A percentile compares a stretch with the other conserved stretches of the same genome.
phyloP scores from a whole-genome alignment of 2,329 filamentous ascomycete species.

The Cordyceps sp. region DNA sequence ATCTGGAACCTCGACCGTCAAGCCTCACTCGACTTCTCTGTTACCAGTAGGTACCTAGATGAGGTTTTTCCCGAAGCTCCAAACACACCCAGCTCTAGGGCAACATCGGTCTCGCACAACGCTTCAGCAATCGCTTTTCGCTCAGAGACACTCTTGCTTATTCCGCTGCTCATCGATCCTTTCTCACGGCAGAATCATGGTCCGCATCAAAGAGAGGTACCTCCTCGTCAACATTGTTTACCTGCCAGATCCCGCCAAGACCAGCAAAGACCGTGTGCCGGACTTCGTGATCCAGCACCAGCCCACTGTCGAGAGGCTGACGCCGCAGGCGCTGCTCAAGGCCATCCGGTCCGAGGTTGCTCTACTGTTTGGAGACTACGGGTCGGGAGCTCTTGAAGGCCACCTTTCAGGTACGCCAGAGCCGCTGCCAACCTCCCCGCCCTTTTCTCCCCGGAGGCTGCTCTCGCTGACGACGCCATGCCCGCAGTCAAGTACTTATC shows the following conservation, averaged over 20 bases:
- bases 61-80: no score
- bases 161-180: no score
- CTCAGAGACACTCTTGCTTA: no score
- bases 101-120: no score
- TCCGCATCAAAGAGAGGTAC: slow-evolving; percentile 91
- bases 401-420: slow-evolving; percentile 49
- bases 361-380: slow-evolving; percentile 76
- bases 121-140: no score
- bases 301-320: slow-evolving; percentile 59
- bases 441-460: neutral
- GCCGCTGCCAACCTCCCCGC: neutral
- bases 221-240: slow-evolving; percentile 90
- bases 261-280: slow-evolving; percentile 24
- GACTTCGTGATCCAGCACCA: slow-evolving; percentile 59
- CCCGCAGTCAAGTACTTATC: slow-evolving; percentile 94
- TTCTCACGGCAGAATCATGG: slow-evolving; percentile 46
- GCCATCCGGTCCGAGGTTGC: slow-evolving; percentile 55
- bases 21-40: no score
- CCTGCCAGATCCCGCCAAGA: slow-evolving; percentile 34
- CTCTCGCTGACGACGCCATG: slow-evolving; percentile 1
- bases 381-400: slow-evolving; percentile 54
- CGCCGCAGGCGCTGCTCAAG: slow-evolving; percentile 45
- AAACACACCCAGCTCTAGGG: no score
- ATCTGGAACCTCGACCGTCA: no score
- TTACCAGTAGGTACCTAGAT: no score